Base-by-base conservation (phyloP, 2,329 filamentous ascomycete genomes). In the Phaeosphaeria sp. region DNA sequence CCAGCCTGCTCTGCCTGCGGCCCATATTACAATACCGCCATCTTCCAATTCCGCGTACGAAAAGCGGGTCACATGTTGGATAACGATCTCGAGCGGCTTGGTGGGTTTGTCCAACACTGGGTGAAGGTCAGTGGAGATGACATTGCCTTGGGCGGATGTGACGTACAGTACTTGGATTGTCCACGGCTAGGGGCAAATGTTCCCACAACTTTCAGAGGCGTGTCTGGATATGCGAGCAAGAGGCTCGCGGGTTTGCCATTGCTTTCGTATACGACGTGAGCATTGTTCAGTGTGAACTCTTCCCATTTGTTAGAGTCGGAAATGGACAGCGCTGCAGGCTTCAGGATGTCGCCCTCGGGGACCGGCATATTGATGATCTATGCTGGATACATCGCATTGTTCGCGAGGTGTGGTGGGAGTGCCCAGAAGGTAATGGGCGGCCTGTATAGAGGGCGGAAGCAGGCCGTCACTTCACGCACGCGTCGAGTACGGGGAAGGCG, bases 1-100 rank as follows among this genome's bases (percentile, higher is more conserved):
- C 88, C 89, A 92, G 46, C 89, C 89, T 13, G 87, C 84, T 53
- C 80, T 73, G 39, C 87, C 87, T 27, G 82, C 80, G 1, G 89
- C 87, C 90, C 90, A 92, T 27, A 90, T 79, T n/a, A 85, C 80
- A 3, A 85, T 81, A 18, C 81, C 79, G 0, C 82, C 82, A 50
- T 85, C 82, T 30, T 89, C 85, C 13, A 87, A 77, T 60, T 81
- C 76, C 17, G 80, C 82, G 62, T 82, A 84, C 2, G 81, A 77
- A 63, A 79, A 83, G 42, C 75, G 76, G 7, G 73, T 76, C 5
- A 84, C 81, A 33, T 81, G 77, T n/a, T 79, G 75, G 52, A 91
- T 80, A 62, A 89, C 84, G 59, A 90, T 81, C 44, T 75, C 68
- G 22, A 64, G 57, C 33, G 73, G 66, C 51, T 68, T 73, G 56